Percentiles rank a stretch among this genome's conserved stretches.
phyloP scores from a whole-genome alignment of 2,329 filamentous ascomycete genomes.

The Colletotrichum tabaci region DNA sequence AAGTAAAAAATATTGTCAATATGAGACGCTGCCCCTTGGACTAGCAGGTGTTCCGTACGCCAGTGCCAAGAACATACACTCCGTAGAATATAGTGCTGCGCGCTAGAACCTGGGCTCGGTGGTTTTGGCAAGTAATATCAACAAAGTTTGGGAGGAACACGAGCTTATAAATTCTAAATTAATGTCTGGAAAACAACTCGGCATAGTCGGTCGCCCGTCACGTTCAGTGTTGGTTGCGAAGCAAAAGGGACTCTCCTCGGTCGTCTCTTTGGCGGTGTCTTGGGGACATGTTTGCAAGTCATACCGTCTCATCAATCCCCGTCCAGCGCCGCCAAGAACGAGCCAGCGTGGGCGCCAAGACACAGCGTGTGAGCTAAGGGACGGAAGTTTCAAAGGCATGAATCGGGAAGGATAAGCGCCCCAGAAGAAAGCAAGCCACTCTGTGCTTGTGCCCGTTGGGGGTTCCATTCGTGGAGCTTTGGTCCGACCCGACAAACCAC shows the following conservation, averaged over 20 bases:
- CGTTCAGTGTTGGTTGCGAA: neutral
- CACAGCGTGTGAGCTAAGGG: constrained; percentile 29
- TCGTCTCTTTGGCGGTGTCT: neutral
- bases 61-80: constrained; percentile 17
- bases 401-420: constrained; percentile 23
- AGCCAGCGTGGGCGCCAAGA: constrained; percentile 25
- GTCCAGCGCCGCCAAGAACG: constrained; percentile 9
- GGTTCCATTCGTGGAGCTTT: constrained; percentile 30
- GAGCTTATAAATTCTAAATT: neutral
- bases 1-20: constrained; percentile 22
- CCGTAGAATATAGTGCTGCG: constrained; percentile 24
- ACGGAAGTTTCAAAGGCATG: constrained; percentile 38
- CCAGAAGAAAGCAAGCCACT: constrained; percentile 4
- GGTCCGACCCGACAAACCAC: constrained; percentile 22
- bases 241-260: too few species aligned
- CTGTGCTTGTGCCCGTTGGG: neutral
- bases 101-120: neutral
- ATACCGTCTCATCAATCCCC: neutral
- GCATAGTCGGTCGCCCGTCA: neutral
- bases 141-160: neutral
- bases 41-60: constrained; percentile 9
- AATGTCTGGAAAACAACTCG: neutral
- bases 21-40: constrained; percentile 30
- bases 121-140: neutral
- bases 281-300: too few species aligned